These are phyloP conservation scores for Naumovozyma baii DNA, from an alignment of 805 yeast genomes.

Conservation along the genomic window DNA sequence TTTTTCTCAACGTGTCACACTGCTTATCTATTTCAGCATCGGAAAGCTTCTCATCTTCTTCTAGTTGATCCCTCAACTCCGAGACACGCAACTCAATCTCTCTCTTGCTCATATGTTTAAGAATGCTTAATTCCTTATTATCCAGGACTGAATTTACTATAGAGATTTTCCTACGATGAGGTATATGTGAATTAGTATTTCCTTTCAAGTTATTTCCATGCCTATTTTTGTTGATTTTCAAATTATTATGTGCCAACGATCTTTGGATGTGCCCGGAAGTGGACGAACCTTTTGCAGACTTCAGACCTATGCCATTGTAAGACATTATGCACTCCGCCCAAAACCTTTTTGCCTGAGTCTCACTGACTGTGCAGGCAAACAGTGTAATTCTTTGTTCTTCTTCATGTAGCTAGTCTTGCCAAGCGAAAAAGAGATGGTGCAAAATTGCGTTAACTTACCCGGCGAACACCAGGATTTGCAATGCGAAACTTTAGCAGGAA, in stretches of 20 bases:
- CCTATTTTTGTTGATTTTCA: constrained; percentile 6
- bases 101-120: constrained; percentile 16
- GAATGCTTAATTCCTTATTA: background rate
- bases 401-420: too few relatives aligned
- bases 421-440: too few relatives aligned
- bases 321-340: constrained; percentile 24
- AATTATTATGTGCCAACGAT: constrained; percentile 18
- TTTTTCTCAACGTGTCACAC: constrained; percentile 14
- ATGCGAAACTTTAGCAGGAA: background rate
- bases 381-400: too few relatives aligned
- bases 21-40: constrained; percentile 15
- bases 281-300: constrained; percentile 28
- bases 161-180: background rate
- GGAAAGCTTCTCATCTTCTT: constrained; percentile 11
- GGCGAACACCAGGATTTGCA: background rate
- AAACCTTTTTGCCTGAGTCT: too few relatives aligned
- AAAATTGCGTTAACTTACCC: too few relatives aligned
- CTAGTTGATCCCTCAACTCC: constrained; percentile 21
- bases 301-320: constrained; percentile 26
- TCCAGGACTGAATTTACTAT: background rate
- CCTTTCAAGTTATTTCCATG: background rate
- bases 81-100: constrained; percentile 24
- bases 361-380: too few relatives aligned
- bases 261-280: constrained; percentile 29
- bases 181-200: background rate